Base-by-base conservation (phyloP, 192 early-diverging fungal genomes). In the Rhizophagus sp. region DNA sequence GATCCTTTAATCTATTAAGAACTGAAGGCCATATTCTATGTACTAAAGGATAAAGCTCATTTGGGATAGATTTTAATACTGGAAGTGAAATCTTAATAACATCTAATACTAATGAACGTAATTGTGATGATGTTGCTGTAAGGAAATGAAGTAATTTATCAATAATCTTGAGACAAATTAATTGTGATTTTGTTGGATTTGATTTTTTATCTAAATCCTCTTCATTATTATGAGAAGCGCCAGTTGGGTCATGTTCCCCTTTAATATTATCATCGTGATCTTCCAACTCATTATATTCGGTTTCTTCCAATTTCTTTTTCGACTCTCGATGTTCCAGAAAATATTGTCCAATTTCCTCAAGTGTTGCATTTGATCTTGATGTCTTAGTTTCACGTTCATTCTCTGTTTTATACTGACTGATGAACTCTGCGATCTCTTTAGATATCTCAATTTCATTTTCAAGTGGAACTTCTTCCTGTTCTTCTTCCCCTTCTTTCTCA, bases 121-220 rank as follows among this genome's bases (percentile, higher is more conserved):
- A 75, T 13, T 84, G 85, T 13, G 86, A 83, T 0, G 87, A 87
- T 7, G 85, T 41, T 19, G 88, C 80, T 17, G 88, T 85, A 41
- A 91, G 81, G 75, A 89, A 86, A 73, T 88, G 87, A 6, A 84
- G 79, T 1, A 85, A 73, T 68, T 89, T 89, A n/a, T 79, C 63
- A 72, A 91, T 71, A 64, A 89, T 89, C 7, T 83, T 73, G 4
- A 88, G 75, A 49, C 79, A 81, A 39, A 85, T 83, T 3, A 80
- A 62, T 75, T 91, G 83, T n/a, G 85, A 73, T 34, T 83, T 79
- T n/a, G 85, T 84, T 1, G 73, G 72, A 1, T 83, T 83, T 0
- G 57, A 22, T 7, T 68, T 61, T 50, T 57, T 11, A 68, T 77
- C 74, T n/a, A 44, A 69, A 12, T 68, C 39, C 39, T 41, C 61